These are phyloP conservation scores for Typha latifolia DNA, from an alignment of 176 grass and related monocot genomes.

Conservation along the genomic window DNA sequence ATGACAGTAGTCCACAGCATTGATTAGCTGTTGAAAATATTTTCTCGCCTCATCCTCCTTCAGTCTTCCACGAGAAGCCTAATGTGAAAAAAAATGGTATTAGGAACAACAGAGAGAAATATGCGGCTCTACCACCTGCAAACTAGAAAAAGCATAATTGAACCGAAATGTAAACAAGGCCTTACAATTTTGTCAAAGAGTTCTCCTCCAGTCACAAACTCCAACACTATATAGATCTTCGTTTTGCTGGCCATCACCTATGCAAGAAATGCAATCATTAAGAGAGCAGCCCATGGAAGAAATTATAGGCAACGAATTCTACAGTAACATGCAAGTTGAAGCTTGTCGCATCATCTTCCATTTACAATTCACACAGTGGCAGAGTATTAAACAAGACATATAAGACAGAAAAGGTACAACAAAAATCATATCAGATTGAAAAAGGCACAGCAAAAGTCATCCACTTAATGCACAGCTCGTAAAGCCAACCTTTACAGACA, in stretches of 20 bases:
- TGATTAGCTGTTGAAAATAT: constrained; percentile 95
- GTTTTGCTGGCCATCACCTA: constrained; percentile 99
- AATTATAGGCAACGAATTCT: neutral
- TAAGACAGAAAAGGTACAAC: too few relatives aligned
- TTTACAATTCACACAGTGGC: too few relatives aligned
- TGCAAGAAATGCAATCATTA: neutral
- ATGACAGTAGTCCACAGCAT: constrained; percentile 97
- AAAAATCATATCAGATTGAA: too few relatives aligned
- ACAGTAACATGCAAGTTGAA: neutral
- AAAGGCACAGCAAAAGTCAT: too few relatives aligned
- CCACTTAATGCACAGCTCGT: too few relatives aligned
- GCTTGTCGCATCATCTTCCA: neutral
- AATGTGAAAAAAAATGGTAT: constrained; percentile 1
- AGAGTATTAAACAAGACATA: too few relatives aligned
- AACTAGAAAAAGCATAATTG: neutral
- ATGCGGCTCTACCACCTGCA: neutral
- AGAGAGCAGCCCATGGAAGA: neutral
- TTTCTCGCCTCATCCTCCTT: constrained; percentile 96
- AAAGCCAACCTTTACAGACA: too few relatives aligned
- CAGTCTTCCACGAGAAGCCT: constrained; percentile 70
- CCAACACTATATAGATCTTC: constrained; percentile 96
- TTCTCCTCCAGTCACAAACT: constrained; percentile 85
- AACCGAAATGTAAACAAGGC: neutral
- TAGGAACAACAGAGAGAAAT: constrained; percentile 5
- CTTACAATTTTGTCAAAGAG: constrained; percentile 96